phyloP scores from a whole-genome alignment of 805 yeast genomes.

The Scheffersomyces lignosus region DNA sequence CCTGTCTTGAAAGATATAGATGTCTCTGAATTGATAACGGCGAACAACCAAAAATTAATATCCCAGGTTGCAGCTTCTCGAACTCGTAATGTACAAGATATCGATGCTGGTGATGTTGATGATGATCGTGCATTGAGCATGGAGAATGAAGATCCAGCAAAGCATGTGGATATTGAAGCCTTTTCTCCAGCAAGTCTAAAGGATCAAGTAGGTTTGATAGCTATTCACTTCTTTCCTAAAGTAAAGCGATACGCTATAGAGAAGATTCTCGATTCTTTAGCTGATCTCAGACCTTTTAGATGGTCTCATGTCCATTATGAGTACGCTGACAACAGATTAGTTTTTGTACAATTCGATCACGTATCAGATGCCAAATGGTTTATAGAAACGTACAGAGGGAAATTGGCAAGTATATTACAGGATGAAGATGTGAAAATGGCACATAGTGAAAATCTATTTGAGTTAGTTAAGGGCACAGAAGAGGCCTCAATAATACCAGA shows the following conservation, averaged over 20 bases:
- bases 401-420: not conserved
- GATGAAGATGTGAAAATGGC: not conserved
- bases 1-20: conserved; percentile 8
- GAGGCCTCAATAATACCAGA: not conserved
- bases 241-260: conserved; percentile 30
- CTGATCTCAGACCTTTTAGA: conserved; percentile 13
- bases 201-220: conserved; percentile 35
- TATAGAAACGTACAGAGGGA: conserved; percentile 1
- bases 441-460: conserved; percentile 5
- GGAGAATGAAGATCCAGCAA: conserved; percentile 14
- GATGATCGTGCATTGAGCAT: conserved; percentile 1
- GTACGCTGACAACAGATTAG: conserved; percentile 26
- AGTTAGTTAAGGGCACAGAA: conserved; percentile 1
- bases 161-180: conserved; percentile 24
- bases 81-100: too few species aligned
- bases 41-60: conserved; percentile 8
- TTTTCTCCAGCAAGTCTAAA: conserved; percentile 33
- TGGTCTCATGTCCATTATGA: conserved; percentile 40
- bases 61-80: not conserved
- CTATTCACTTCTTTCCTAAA: conserved; percentile 34
- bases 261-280: conserved; percentile 24
- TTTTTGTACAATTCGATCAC: conserved; percentile 32
- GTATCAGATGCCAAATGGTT: conserved; percentile 17
- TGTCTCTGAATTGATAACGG: conserved; percentile 7
- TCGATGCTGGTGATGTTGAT: too few species aligned